A percentile compares a stretch with the other conserved stretches of the same genome.
These are phyloP conservation scores for Ramularia endophylla DNA, from an alignment of 2,329 filamentous ascomycete genomes.

Conservation along the genomic window DNA sequence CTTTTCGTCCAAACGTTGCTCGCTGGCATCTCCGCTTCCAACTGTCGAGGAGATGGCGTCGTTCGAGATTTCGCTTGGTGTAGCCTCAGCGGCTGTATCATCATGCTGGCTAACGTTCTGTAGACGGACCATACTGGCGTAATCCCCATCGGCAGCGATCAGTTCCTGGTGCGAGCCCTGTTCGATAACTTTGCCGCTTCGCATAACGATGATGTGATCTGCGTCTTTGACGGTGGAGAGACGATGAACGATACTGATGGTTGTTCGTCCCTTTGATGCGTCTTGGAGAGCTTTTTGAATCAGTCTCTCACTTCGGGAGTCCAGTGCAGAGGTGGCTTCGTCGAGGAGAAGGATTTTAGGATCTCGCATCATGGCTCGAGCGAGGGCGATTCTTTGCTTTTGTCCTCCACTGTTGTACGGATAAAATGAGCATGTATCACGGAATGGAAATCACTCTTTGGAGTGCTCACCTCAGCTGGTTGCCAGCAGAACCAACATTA, in stretches of 20 bases:
- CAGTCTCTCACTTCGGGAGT: conserved; percentile 22
- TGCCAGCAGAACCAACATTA: conserved; percentile 39
- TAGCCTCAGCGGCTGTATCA: conserved; percentile 5
- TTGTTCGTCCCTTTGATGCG: conserved; percentile 32
- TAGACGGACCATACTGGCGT: conserved; percentile 45
- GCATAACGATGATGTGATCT: conserved; percentile 40
- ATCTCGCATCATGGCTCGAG: conserved; percentile 37
- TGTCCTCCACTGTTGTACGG: conserved; percentile 33
- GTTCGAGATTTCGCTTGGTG: conserved; percentile 1
- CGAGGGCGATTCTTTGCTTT: conserved; percentile 39
- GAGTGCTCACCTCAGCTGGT: conserved; percentile 10
- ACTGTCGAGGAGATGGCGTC: conserved; percentile 10
- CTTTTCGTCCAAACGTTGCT: conserved; percentile 3
- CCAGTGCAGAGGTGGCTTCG: conserved; percentile 37
- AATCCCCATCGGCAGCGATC: conserved; percentile 29
- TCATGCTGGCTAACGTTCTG: conserved; percentile 33
- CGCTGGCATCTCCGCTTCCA: conserved; percentile 6
- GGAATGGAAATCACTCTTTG: too few relatives aligned
- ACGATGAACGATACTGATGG: conserved; percentile 38
- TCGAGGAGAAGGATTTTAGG: conserved; percentile 37
- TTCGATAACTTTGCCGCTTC: conserved; percentile 34
- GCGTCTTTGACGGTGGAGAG: conserved; percentile 36
- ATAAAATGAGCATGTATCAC: too few relatives aligned
- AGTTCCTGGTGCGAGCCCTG: conserved; percentile 32
- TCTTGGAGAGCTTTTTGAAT: conserved; percentile 35